Evolutionary conservation across 768 basidiomycete genomes (phyloP), one percentile per base, ranked within the genome.

Genomic region (Xerocomus spinulosus): DNA sequence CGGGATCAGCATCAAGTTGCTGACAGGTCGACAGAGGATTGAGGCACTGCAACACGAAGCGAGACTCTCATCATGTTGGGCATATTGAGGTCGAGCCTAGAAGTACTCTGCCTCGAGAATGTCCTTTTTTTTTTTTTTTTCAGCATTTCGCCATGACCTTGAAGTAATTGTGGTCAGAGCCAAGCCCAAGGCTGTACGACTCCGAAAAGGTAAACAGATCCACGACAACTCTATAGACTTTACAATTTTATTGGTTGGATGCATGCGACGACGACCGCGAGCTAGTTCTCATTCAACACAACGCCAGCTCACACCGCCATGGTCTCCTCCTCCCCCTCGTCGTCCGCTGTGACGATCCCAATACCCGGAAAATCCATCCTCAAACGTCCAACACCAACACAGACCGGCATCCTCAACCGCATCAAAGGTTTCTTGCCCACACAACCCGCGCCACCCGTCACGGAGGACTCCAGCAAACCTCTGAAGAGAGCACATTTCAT

Each of bases 401-500:
- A 82, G 55, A 77, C 77, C 10, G 80, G 83, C 9, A 77, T 91
- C 46, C 79, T 91, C 64, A 82, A 81, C 18, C 81, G 86, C 46
- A 75, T 90, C 61, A 83, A 82, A 36, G 80, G 82, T 49, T 83
- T 90, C 62, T 70, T 91, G 20, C 87, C 87, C 13, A 77, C 78
- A 0, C 81, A 79, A 52, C 70, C 69, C 24, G 46, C 69, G 3
- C 17, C 54, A 10, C 46, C 53, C 3, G 14, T 33, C 32, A 23
- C 60, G n/a, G 67, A 67, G 42, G 79, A 80, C 59, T 72, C 79
- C 38, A 65, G 68, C 29, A 80, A 76, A 58, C 80, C 88, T 10
- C 75, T 95, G 53, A 92, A 89, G 61, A 72, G 89, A 42, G 96
- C 94, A 0, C 89, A 95, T 58, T 97, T 97, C 63, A 88, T 95